Evolutionary conservation across 2,329 filamentous ascomycete genomes (phyloP).

Genomic region (Emergomyces pasteurianus): DNA sequence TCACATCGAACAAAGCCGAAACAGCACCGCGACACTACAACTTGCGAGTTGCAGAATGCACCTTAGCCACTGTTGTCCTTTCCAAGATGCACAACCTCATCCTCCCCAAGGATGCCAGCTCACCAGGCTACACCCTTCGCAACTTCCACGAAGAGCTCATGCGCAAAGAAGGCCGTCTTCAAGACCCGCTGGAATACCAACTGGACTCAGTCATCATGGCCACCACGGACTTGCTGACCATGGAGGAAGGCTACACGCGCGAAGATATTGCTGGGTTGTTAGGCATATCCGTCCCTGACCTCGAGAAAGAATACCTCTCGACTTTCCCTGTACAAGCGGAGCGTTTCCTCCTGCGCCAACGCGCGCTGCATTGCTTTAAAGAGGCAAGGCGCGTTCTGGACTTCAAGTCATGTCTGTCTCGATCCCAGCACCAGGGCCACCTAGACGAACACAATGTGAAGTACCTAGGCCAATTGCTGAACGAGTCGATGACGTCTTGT

Average conservation of each 20-base stretch:
- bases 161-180: conserved; percentile 34
- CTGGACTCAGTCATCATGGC: conserved; percentile 61
- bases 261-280: conserved; percentile 69
- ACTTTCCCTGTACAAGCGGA: conserved; percentile 83
- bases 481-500: conserved; percentile 80
- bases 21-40: conserved; percentile 94
- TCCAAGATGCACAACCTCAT: conserved; percentile 49
- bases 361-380: conserved; percentile 79
- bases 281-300: conserved; percentile 53
- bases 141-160: conserved; percentile 83
- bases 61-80: conserved; percentile 62
- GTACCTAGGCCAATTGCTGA: conserved; percentile 70
- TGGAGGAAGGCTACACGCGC: conserved; percentile 76
- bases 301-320: conserved; percentile 69
- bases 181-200: conserved; percentile 49
- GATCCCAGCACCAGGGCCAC: conserved; percentile 31
- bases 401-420: conserved; percentile 64
- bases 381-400: conserved; percentile 77
- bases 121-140: conserved; percentile 69
- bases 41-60: conserved; percentile 89
- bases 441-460: conserved; percentile 55
- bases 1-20: conserved; percentile 87
- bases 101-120: conserved; percentile 66
- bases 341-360: conserved; percentile 74
- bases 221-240: conserved; percentile 56